A percentile compares a stretch with the other conserved stretches of the same genome.
Evolutionary conservation across 2,329 filamentous ascomycete genomes (phyloP).

Genomic region (Trichoderma atrobrunneum): DNA sequence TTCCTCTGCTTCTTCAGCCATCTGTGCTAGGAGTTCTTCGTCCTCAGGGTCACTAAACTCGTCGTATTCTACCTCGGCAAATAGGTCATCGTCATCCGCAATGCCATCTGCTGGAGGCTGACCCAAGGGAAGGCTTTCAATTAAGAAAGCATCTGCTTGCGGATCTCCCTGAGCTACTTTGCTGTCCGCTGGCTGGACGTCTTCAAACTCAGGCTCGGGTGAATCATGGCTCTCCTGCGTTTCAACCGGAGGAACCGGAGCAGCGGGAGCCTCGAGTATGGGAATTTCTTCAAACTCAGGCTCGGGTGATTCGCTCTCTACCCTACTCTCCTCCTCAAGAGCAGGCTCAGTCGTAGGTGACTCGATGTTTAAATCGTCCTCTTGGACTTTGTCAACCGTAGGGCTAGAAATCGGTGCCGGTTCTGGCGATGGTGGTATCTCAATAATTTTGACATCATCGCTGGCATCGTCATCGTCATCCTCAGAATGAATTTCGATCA

Average conservation of each 20-base stretch:
- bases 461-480: conserved; percentile 56
- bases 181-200: conserved; percentile 25
- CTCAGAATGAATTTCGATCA: conserved; percentile 63
- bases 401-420: neutral
- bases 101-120: conserved; percentile 9
- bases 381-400: conserved; percentile 17
- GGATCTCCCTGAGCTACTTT: conserved; percentile 10
- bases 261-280: conserved; percentile 21
- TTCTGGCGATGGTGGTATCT: conserved; percentile 40
- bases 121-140: conserved; percentile 20
- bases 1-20: conserved; percentile 88
- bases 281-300: conserved; percentile 39
- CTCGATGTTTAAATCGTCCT: neutral
- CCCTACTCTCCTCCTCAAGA: neutral
- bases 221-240: conserved; percentile 32
- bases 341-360: neutral
- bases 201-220: conserved; percentile 38
- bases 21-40: conserved; percentile 79
- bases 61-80: conserved; percentile 64
- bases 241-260: neutral
- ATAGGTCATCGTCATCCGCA: conserved; percentile 43
- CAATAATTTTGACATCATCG: conserved; percentile 57
- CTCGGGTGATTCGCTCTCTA: conserved; percentile 22
- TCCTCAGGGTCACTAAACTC: conserved; percentile 86
- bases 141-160: conserved; percentile 21